A percentile compares a stretch with the other conserved stretches of the same genome.
phyloP scores from a whole-genome alignment of 345 rosid genomes.

The Populus tremula region DNA sequence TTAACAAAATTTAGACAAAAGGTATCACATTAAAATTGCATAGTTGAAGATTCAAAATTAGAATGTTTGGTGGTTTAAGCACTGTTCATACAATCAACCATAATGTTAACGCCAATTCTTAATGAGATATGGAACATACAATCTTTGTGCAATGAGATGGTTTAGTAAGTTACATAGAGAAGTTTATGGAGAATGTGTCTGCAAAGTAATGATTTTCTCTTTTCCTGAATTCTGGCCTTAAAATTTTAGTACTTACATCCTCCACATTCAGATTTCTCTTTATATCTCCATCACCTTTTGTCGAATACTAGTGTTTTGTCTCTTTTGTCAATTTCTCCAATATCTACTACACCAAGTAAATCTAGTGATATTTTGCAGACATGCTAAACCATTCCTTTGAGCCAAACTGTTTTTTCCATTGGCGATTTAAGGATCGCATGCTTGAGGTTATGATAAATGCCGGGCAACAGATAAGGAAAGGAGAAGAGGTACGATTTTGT shows the following conservation, averaged over 20 bases:
- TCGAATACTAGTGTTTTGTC: neutral
- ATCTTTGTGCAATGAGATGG: no score
- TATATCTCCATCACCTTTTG: neutral
- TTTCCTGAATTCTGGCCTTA: neutral
- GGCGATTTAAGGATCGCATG: conserved; percentile 95
- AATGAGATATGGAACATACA: no score
- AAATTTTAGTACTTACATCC: no score
- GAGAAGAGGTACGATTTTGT: conserved; percentile 65
- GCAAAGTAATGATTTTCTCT: neutral
- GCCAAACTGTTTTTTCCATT: conserved; percentile 92
- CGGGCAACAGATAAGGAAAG: conserved; percentile 69
- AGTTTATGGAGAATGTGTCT: neutral
- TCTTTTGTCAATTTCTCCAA: neutral
- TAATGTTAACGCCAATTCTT: no score
- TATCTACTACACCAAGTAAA: neutral
- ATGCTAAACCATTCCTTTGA: conserved; percentile 84
- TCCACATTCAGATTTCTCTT: neutral
- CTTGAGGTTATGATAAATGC: conserved; percentile 98
- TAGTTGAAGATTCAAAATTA: no score
- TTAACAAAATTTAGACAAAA: no score
- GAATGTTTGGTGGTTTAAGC: no score
- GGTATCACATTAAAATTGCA: no score
- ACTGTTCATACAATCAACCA: no score
- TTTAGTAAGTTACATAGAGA: no score
- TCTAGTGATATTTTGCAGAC: conserved; percentile 47